A percentile compares a stretch with the other conserved stretches of the same genome.
These are phyloP conservation scores for Fragilaria radians DNA, from an alignment of 108 stramenopile species.

Conservation along the genomic window DNA sequence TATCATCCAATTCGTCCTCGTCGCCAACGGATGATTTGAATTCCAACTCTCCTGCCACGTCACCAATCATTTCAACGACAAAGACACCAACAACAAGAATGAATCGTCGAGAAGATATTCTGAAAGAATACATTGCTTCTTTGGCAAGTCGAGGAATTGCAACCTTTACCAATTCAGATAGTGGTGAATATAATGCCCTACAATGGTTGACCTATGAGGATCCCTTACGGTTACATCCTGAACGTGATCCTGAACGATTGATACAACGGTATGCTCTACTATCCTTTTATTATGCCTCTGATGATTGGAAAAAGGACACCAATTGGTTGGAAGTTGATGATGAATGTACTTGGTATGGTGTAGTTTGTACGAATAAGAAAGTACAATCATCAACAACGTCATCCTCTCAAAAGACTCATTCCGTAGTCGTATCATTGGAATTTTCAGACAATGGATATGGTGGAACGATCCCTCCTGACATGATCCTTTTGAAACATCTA, in stretches of 20 bases:
- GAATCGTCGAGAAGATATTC: neutral
- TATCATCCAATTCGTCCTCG: too few species aligned
- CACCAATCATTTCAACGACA: neutral
- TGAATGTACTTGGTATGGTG: neutral
- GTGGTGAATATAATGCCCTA: neutral
- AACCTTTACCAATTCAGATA: neutral
- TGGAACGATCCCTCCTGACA: neutral
- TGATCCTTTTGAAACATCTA: neutral
- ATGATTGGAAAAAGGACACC: neutral
- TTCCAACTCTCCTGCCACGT: neutral
- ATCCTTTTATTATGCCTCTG: constrained; percentile 1
- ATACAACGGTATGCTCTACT: neutral
- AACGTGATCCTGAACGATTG: neutral
- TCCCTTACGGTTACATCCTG: neutral
- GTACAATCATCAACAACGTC: too few species aligned
- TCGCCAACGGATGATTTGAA: neutral
- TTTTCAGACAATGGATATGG: neutral
- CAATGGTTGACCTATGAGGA: neutral
- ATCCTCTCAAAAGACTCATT: too few species aligned
- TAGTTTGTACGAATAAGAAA: too few species aligned
- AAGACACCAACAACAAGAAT: neutral
- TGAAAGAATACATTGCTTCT: neutral
- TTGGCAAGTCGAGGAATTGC: neutral
- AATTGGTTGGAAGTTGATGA: neutral
- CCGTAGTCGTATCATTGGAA: too few species aligned